Evolutionary conservation across 129 eudicot genomes (phyloP), one percentile per base, ranked within the genome.

Genomic region (Dittrichia graveolens): DNA sequence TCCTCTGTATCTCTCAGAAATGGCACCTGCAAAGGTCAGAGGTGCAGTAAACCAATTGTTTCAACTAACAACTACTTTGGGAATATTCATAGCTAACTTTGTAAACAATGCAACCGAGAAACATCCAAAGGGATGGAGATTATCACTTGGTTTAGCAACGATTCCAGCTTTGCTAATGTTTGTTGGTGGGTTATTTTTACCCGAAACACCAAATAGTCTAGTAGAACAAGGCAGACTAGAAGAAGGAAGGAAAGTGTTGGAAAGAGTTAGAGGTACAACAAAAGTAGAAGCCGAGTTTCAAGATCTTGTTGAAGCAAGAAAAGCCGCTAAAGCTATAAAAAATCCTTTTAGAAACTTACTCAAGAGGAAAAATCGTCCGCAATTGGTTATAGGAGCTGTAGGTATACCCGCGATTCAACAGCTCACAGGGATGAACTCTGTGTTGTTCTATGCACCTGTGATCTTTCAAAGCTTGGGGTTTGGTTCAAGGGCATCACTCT

Each of bases 121-220:
- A 43, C 95, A 94, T 66, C 85, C 95, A 4, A 83, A 94, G 95
- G 98, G 98, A 13, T 94, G 98, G 98, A 75, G 98, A 19, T 72
- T 94, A 61, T 90, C 97, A 9, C 93, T 94, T 13, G 98, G 98
- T 9, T 71, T 90, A 65, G 98, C 97, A 14, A 71, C 83, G 11
- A 82, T 94, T 55, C 98, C 98, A 1, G 98, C 98, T 6, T 66
- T 64, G 0, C 10, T 85, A 6, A 94, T 94, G 98, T 90, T 94
- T 77, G 71, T 90, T 16, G 98, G 98, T 1, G 98, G 98, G 14
- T 70, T 84, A 72, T 83, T 83, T 75, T 83, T 90, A 38, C 98
- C 97, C 0, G 98, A 94, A 80, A 94, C 98, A 1, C 97, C 98
- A 59, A 94, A 94, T 75, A 94, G 97, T 79, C 82, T 94, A 40